Evolutionary conservation across 2,329 filamentous ascomycete genomes (phyloP).

Genomic region (Aureobasidium lini): DNA sequence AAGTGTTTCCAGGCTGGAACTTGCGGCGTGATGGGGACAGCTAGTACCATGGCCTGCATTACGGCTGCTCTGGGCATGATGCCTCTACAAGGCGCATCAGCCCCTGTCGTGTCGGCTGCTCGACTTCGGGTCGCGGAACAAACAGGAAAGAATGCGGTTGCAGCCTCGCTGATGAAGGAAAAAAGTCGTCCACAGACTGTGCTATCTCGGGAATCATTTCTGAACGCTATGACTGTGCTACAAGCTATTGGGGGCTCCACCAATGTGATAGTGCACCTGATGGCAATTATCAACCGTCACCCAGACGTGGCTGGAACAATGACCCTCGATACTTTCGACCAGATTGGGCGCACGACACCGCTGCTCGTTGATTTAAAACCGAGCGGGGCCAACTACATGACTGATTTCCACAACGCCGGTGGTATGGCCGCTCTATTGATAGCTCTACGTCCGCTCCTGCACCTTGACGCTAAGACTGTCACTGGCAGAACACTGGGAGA

Average conservation of each 20-base stretch:
- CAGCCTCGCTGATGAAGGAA: conserved; percentile 30
- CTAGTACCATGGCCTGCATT: conserved; percentile 50
- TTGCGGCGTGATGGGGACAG: conserved; percentile 51
- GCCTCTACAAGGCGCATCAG: conserved; percentile 45
- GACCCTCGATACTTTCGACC: conserved; percentile 40
- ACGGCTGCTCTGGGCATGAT: conserved; percentile 47
- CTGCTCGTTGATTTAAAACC: conserved; percentile 46
- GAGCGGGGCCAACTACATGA: conserved; percentile 45
- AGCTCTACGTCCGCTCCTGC: conserved; percentile 38
- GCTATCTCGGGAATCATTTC: conserved; percentile 40
- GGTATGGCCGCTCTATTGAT: conserved; percentile 44
- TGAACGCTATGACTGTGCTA: conserved; percentile 39
- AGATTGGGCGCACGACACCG: conserved; percentile 41
- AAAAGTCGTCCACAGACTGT: conserved; percentile 36
- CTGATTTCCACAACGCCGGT: conserved; percentile 46
- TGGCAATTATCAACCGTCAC: conserved; percentile 44
- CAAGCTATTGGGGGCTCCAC: conserved; percentile 40
- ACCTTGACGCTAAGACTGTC: conserved; percentile 40
- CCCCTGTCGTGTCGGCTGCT: conserved; percentile 46
- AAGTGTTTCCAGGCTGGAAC: conserved; percentile 33
- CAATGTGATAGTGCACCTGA: conserved; percentile 37
- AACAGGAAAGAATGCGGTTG: conserved; percentile 44
- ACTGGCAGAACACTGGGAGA: conserved; percentile 42
- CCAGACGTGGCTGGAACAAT: conserved; percentile 39
- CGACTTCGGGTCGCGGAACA: conserved; percentile 48